phyloP scores from a whole-genome alignment of 139 green algal genomes.

The Astrephomene gubernaculifera region DNA sequence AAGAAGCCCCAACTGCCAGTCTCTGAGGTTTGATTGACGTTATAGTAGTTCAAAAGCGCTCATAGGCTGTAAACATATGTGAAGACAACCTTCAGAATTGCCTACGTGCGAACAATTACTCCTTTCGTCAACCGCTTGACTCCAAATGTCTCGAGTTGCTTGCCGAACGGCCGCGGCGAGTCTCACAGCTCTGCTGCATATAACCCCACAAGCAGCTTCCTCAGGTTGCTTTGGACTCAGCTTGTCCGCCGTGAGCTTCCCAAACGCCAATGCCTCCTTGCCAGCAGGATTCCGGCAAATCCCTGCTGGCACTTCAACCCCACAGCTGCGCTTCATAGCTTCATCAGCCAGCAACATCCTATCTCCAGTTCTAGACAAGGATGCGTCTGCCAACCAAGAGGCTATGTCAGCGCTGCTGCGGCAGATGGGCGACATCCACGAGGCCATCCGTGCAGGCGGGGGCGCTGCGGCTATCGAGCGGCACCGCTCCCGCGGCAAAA shows the following conservation, averaged over 20 bases:
- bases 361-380: constrained; percentile 1
- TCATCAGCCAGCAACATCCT: constrained; percentile 34
- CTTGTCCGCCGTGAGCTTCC: neutral
- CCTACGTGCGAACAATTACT: too few species aligned
- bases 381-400: neutral
- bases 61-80: too few species aligned
- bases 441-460: constrained; percentile 49
- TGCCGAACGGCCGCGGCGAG: neutral
- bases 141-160: neutral
- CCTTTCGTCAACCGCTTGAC: too few species aligned
- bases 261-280: neutral
- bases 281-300: neutral
- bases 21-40: neutral
- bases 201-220: neutral
- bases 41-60: neutral
- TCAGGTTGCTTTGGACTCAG: too few species aligned
- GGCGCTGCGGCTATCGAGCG: constrained; percentile 70
- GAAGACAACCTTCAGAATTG: too few species aligned
- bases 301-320: neutral
- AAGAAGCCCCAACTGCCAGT: neutral
- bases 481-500: constrained; percentile 72
- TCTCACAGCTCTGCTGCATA: neutral
- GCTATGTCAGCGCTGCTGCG: constrained; percentile 40
- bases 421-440: constrained; percentile 17
- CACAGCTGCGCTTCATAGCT: neutral